Base-by-base conservation (phyloP, 345 rosid species). In the Gossypium anomalum region DNA sequence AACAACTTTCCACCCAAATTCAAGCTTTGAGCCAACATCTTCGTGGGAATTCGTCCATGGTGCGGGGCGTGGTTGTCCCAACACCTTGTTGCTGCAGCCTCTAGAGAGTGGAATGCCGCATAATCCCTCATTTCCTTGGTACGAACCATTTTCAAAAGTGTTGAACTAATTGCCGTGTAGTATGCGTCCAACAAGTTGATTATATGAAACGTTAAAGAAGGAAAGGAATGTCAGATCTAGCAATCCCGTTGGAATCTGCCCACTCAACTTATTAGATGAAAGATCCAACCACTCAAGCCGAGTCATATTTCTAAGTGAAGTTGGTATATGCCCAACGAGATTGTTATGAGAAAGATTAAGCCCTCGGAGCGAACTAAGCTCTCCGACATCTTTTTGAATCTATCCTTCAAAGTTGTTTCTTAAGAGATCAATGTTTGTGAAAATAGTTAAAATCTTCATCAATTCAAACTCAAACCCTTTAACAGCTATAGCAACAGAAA, bases 371-470 rank as follows among this genome's bases (percentile, higher is more conserved):
- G 55, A 44, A 25, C 7, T 17, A 47, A 74, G 69, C n/a, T 49
- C 17, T 9, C 76, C n/a, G 6, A 29, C 10, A 5, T 7, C 0
- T 23, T 7, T 41, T 2, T 60, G 76, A 62, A 74, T 74, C 8
- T 62, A 3, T 27, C 60, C 76, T 14, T 47, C 15, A 20, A 71
- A 71, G 12, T 19, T 41, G 48, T 71, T 57, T 1, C 3, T 12
- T 1, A 55, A 71, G 65, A 71, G 51, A 57, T 56, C 75, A 57
- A 82, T 72, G 49, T 51, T 22, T 58, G 80, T 79, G 55, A 82
- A 75, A 3, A 77, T 67, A 19, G 65, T 77, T 23, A 79, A 51
- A 62, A 78, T 73, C 53, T 44, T 79, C 2, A 2, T 45, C n/a
- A 78, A 9, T 65, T 55, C 27, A 23, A 76, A 16, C 49, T 47